phyloP scores from a whole-genome alignment of 495 filamentous ascomycete genomes.

The Staphylotrichum tortipilum region DNA sequence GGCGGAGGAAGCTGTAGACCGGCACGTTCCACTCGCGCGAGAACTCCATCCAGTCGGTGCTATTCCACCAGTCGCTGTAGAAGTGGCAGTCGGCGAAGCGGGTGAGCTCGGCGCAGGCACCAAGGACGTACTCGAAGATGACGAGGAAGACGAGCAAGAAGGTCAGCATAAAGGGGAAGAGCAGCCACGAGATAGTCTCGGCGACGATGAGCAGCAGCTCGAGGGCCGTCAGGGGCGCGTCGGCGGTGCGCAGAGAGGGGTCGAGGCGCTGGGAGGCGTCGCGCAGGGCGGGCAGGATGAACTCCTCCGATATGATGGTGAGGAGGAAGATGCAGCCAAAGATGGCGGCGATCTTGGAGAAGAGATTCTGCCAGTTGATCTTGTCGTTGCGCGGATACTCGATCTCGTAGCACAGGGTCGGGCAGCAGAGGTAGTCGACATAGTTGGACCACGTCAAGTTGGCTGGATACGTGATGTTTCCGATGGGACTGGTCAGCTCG shows the following conservation, averaged over 20 bases:
- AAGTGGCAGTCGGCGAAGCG: constrained; percentile 92
- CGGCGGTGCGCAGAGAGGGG: constrained; percentile 10
- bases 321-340: constrained; percentile 96
- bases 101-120: constrained; percentile 91
- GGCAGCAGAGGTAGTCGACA: constrained; percentile 80
- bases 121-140: constrained; percentile 94
- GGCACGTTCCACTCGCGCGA: constrained; percentile 96
- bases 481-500: constrained; percentile 82
- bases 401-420: constrained; percentile 93
- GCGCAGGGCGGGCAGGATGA: constrained; percentile 80
- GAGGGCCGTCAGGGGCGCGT: constrained; percentile 38
- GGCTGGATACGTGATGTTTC: constrained; percentile 79
- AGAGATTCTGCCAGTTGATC: constrained; percentile 72
- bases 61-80: constrained; percentile 96
- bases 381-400: constrained; percentile 79
- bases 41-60: constrained; percentile 88
- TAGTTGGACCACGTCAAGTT: constrained; percentile 81
- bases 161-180: constrained; percentile 96
- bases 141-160: constrained; percentile 93
- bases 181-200: constrained; percentile 85
- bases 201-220: constrained; percentile 74
- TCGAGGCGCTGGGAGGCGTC: constrained; percentile 66
- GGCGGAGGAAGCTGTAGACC: constrained; percentile 93
- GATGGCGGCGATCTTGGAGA: constrained; percentile 77
- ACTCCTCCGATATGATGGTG: constrained; percentile 86